Percentiles rank a stretch among this genome's conserved stretches.
Conservation (phyloP, 257 asterid genomes). For the Galeopsis tetrahit region DNA sequence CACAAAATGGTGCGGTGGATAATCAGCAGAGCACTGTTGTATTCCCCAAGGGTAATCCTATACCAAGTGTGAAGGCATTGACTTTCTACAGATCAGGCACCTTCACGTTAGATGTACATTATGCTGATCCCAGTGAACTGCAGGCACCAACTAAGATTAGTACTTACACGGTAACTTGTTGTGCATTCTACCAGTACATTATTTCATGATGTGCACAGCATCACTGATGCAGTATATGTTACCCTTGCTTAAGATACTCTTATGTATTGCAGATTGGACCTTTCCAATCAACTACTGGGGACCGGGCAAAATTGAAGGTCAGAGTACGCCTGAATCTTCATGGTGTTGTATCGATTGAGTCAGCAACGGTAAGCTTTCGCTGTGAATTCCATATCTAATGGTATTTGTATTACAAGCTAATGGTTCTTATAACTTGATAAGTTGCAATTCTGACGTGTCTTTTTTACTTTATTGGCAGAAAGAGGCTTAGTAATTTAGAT, state of each 20-base stretch:
- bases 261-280: conserved; percentile 68
- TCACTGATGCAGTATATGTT: not conserved
- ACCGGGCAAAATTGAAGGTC: conserved; percentile 69
- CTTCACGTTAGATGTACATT: conserved; percentile 65
- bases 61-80: conserved; percentile 90
- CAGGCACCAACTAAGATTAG: conserved; percentile 79
- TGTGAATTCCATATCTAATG: not conserved
- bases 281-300: conserved; percentile 64
- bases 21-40: conserved; percentile 73
- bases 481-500: not conserved
- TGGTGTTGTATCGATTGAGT: conserved; percentile 75
- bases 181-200: not conserved
- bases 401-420: conserved; percentile 1
- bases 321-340: conserved; percentile 77
- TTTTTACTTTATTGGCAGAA: not conserved
- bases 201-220: not conserved
- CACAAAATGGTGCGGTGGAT: conserved; percentile 63
- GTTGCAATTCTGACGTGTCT: not conserved
- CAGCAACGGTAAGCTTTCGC: conserved; percentile 63
- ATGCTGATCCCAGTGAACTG: conserved; percentile 71
- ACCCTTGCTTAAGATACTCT: not conserved
- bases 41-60: conserved; percentile 82
- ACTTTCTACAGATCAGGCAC: conserved; percentile 80
- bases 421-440: not conserved
- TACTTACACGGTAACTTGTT: conserved; percentile 61